Conservation (phyloP, 2,329 filamentous ascomycete species). For the Fragosphaeria purpurea region DNA sequence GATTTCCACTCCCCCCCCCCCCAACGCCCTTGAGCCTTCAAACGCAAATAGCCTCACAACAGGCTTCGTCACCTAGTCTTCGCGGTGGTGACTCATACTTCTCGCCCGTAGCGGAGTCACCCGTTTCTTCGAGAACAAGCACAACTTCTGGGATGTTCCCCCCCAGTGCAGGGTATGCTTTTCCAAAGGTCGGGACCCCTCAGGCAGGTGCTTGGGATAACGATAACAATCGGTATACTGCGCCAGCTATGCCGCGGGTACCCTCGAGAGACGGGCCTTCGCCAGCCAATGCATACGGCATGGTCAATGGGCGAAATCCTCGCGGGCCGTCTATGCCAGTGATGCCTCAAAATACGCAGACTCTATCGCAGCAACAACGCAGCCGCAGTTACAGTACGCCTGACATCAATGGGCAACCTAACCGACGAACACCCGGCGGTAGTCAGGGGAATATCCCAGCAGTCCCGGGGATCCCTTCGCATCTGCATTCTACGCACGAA, state of each 20-base stretch:
- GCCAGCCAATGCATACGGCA: conserved; percentile 50
- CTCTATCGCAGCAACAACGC: conserved; percentile 55
- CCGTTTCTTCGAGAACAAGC: conserved; percentile 65
- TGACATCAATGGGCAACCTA: conserved; percentile 69
- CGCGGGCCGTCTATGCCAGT: conserved; percentile 73
- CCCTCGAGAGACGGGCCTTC: conserved; percentile 68
- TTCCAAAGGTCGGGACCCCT: conserved; percentile 64
- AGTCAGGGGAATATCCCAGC: conserved; percentile 50
- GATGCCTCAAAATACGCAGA: conserved; percentile 45
- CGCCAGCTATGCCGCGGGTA: conserved; percentile 73
- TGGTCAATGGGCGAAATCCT: conserved; percentile 47
- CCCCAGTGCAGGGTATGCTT: conserved; percentile 44
- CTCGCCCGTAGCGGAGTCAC: conserved; percentile 74
- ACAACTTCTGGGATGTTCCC: conserved; percentile 64
- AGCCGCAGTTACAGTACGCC: conserved; percentile 91
- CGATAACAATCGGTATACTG: conserved; percentile 73
- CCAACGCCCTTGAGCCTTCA: conserved; percentile 59
- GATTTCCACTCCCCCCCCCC: conserved; percentile 58
- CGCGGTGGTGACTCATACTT: conserved; percentile 79
- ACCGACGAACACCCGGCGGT: conserved; percentile 45
- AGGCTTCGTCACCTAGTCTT: conserved; percentile 49
- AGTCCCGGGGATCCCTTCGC: conserved; percentile 67
- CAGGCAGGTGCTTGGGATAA: conserved; percentile 51
- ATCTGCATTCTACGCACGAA: conserved; percentile 47
- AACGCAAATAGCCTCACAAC: conserved; percentile 32